Conservation (phyloP, 2,329 filamentous ascomycete genomes). For the Lasiodiplodia sp. region DNA sequence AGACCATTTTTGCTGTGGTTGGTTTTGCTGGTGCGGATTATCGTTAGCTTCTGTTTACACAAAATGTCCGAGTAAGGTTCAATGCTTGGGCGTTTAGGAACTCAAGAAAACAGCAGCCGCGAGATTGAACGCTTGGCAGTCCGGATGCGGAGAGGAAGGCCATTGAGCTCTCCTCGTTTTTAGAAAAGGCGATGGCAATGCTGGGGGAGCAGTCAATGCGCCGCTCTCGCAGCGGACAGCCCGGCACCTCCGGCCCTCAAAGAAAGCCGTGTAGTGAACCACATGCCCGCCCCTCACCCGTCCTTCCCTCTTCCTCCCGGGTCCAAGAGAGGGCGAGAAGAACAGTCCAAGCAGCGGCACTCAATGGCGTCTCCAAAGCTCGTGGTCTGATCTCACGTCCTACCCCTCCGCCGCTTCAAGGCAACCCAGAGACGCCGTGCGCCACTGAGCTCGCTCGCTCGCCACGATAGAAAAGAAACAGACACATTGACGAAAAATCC, state of each 20-base stretch:
- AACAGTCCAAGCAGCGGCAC: background rate
- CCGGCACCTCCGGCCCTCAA: too few species aligned
- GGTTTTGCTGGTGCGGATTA: background rate
- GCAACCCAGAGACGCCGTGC: background rate
- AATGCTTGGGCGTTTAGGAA: background rate
- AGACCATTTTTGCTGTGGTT: conserved; percentile 61
- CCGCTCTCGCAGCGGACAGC: too few species aligned
- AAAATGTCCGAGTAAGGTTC: background rate
- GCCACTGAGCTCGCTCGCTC: too few species aligned
- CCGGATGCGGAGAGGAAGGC: too few species aligned
- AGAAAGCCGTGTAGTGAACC: too few species aligned
- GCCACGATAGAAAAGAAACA: background rate
- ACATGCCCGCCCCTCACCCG: background rate
- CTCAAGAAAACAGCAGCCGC: too few species aligned
- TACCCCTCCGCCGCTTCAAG: background rate
- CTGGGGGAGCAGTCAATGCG: too few species aligned
- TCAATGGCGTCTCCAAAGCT: background rate
- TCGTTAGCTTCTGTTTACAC: background rate
- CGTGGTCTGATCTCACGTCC: conserved; percentile 10
- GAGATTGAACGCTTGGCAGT: too few species aligned
- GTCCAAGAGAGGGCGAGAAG: background rate
- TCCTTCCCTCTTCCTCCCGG: too few species aligned
- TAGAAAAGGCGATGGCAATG: too few species aligned
- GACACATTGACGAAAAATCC: background rate
- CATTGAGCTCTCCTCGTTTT: too few species aligned